Evolutionary conservation across 2,329 filamentous ascomycete species (phyloP), one percentile per base, ranked within the genome.

Genomic region (Stagonosporopsis vannaccii): DNA sequence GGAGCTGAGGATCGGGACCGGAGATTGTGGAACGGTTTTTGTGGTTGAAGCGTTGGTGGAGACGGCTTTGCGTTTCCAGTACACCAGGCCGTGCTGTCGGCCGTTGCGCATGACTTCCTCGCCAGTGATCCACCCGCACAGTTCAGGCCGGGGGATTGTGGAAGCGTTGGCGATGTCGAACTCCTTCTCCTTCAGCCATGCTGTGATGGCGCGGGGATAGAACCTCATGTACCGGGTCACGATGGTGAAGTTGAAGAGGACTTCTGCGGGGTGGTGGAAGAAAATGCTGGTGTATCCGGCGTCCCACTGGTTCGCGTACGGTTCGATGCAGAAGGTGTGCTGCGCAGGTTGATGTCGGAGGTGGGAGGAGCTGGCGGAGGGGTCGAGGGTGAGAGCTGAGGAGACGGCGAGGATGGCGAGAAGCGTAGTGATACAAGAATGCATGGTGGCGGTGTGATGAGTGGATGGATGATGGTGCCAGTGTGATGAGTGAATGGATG

Each of bases 401-500:
- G 45, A 36, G 15, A 35, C 8, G 3, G 45, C 17, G 32, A 58
- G 30, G 25, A 46, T 30, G 40, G 49, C 23, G 30, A 58, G 40
- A 12, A 53, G 32, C 1, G 43, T 30, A 36, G 43, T 33, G 26
- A 49, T 53, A 33, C 20, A 40, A 19, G 23, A 45, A 42, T 46
- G 50, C 55, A 58, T 58, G 35, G 15, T 40, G 13, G 40, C n/a
- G 26, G n/a, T 23, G 15, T 22, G 12, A 48, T 9, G 12, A 51
- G 39, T 57, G 54, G 52, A 39, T 23, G 48, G 48, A 48, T 48
- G 54, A 52, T 57, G 32, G 12, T 44, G 15, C n/a, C n/a, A n/a
- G n/a, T n/a, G n/a, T n/a, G n/a, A n/a, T 4, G 15, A 52, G 40
- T 58, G 55, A 58, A 36, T 28, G 49, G 49, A 50, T 50, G 55